Percentiles rank a stretch among this genome's conserved stretches.
Evolutionary conservation across 352 stramenopile genomes (phyloP).

Genomic region (Phytophthora cryptogea): DNA sequence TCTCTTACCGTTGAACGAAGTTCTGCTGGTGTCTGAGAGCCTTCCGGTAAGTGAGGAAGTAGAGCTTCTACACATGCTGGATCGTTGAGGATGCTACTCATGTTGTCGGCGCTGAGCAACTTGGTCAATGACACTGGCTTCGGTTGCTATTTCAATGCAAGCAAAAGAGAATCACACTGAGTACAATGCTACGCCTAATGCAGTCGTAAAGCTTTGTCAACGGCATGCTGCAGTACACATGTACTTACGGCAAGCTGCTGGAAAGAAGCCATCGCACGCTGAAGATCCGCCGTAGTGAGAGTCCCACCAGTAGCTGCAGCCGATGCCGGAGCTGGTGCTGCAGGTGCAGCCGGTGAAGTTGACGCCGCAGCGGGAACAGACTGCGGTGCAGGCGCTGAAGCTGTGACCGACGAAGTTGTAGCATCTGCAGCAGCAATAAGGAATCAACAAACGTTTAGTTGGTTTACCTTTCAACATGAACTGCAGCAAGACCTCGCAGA

Average conservation of each 20-base stretch:
- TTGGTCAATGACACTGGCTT: slow-evolving; percentile 67
- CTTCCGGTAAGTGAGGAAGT: slow-evolving; percentile 78
- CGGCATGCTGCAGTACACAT: background rate
- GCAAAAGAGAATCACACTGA: background rate
- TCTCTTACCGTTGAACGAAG: slow-evolving; percentile 67
- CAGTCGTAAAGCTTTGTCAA: too few species aligned
- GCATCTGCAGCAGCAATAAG: slow-evolving; percentile 4
- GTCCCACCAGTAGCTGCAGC: slow-evolving; percentile 26
- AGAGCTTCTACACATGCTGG: slow-evolving; percentile 55
- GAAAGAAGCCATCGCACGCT: slow-evolving; percentile 86
- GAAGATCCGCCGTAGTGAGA: slow-evolving; percentile 84
- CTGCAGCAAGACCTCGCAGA: slow-evolving; percentile 9
- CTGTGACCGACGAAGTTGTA: slow-evolving; percentile 5
- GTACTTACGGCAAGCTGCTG: slow-evolving; percentile 59
- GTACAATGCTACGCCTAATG: background rate
- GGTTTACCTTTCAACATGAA: background rate
- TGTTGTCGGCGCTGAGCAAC: slow-evolving; percentile 61
- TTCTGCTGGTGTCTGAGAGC: slow-evolving; percentile 73
- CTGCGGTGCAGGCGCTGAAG: slow-evolving; percentile 12
- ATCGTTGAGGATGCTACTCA: slow-evolving; percentile 69
- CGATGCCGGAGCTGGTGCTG: slow-evolving; percentile 14
- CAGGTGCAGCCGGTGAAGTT: slow-evolving; percentile 15
- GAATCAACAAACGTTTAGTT: slow-evolving; percentile 6
- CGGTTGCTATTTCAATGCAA: slow-evolving; percentile 45
- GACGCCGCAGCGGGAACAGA: slow-evolving; percentile 13